These are phyloP conservation scores for Penicillium sp. DNA, from an alignment of 2,329 filamentous ascomycete species.

Conservation along the genomic window DNA sequence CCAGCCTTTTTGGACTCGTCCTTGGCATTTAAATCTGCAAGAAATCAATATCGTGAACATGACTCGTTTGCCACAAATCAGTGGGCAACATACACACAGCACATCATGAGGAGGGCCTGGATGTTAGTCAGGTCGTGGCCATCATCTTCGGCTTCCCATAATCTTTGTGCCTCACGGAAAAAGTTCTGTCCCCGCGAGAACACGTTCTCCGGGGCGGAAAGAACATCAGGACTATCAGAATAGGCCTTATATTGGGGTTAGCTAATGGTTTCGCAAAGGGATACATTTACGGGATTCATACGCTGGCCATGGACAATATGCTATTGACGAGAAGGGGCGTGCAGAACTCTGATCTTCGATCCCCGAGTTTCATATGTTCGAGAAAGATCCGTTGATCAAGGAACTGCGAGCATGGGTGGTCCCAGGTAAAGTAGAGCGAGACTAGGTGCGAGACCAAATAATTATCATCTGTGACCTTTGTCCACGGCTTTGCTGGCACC, in stretches of 20 bases:
- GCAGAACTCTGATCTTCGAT: conserved; percentile 66
- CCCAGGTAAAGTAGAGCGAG: conserved; percentile 92
- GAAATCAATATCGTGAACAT: conserved; percentile 17
- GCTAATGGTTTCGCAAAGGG: not conserved
- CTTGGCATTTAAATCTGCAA: conserved; percentile 29
- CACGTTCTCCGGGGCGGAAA: conserved; percentile 27
- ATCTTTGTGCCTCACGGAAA: conserved; percentile 35
- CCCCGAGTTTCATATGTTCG: conserved; percentile 46
- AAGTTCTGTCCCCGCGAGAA: conserved; percentile 36
- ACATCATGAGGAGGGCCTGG: conserved; percentile 38
- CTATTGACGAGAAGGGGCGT: conserved; percentile 83
- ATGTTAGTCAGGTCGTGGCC: conserved; percentile 34
- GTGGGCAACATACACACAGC: conserved; percentile 28
- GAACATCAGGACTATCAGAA: conserved; percentile 36
- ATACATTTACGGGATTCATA: conserved; percentile 19
- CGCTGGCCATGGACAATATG: conserved; percentile 63
- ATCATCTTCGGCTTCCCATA: conserved; percentile 39
- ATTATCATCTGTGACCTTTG: conserved; percentile 71
- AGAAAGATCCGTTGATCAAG: conserved; percentile 74
- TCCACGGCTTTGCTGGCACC: conserved; percentile 59
- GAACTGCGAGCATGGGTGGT: conserved; percentile 80
- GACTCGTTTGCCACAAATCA: not conserved
- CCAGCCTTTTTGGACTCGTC: conserved; percentile 29
- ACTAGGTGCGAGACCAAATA: conserved; percentile 76
- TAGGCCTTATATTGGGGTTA: conserved; percentile 35